Evolutionary conservation across 352 stramenopile species (phyloP), one percentile per base, ranked within the genome.

Genomic region (Globisporangium camurandrum): DNA sequence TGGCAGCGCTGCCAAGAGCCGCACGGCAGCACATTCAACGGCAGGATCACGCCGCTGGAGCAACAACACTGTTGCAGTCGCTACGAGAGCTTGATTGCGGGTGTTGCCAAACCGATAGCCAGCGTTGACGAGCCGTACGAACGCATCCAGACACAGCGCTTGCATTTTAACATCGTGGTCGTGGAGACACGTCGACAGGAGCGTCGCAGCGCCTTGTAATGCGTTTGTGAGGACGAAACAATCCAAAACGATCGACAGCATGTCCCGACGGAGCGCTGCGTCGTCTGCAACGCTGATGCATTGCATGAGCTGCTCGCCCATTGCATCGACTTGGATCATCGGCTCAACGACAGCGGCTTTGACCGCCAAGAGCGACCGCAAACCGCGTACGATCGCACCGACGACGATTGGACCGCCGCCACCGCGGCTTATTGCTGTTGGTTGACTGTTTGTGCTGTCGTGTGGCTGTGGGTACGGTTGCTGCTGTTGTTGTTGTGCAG

Each of bases 281-380:
- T 88, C 75, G 40, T 90, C 78, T 2, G 69, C 59, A 2, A 85
- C 72, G 59, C 73, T 90, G 53, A 85, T 67, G 50, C 75, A 88
- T 57, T 86, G 67, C 66, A 77, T 81, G 37, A 90, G 69, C 62
- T 90, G 78, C 63, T 87, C 75, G 36, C 61, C 64, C 78, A 90
- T 90, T 46, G 65, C 78, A 53, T 90, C 73, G 43, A 85, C 67
- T 34, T 88, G 75, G 59, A 90, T 85, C 78, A 90, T 90, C 28
- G 78, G 75, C 56, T 87, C 64, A 26, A 90, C 78, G 19, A 87
- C 72, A 5, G 62, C 60, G 2, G 71, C 46, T 40, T 90, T 90
- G 11, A 84, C 73, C 2, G 59, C 56, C 23, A 90, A 48, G 14
- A 90, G 61, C 33, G 64, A 55, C 41, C 72, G 63, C 38, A 90